phyloP scores from a whole-genome alignment of 1,284 basidiomycete genomes.

The Fereydounia khargensis region DNA sequence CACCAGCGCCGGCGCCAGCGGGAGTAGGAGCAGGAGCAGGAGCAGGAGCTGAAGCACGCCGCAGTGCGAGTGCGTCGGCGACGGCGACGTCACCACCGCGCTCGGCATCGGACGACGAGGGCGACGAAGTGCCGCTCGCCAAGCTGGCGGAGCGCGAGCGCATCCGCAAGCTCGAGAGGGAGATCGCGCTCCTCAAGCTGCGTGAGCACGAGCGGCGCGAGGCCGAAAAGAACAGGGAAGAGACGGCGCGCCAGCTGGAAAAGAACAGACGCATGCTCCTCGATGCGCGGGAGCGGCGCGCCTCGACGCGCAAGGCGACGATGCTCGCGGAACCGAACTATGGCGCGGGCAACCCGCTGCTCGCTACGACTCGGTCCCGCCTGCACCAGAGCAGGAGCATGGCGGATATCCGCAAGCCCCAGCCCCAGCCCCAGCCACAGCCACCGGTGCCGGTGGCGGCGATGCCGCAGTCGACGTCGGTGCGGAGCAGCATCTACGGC shows the following conservation, averaged over 20 bases:
- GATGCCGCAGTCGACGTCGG: constrained; percentile 6
- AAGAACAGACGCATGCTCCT: constrained; percentile 19
- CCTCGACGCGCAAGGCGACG: constrained; percentile 13
- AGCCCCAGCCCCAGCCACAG: too few relatives aligned
- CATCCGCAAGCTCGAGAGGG: constrained; percentile 20
- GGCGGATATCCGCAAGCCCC: constrained; percentile 1
- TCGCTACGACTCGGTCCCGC: too few relatives aligned
- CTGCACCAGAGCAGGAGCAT: constrained; percentile 3
- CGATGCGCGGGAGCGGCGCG: constrained; percentile 29
- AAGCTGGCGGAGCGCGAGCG: constrained; percentile 25
- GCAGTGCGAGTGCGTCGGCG: too few relatives aligned
- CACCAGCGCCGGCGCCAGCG: constrained; percentile 7
- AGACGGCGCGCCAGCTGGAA: constrained; percentile 15
- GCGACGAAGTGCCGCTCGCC: constrained; percentile 38
- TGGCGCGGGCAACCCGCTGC: constrained; percentile 24
- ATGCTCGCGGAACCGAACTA: constrained; percentile 23
- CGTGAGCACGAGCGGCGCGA: constrained; percentile 15
- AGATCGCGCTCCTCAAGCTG: constrained; percentile 12
- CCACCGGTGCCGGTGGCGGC: neutral
- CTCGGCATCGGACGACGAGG: too few relatives aligned
- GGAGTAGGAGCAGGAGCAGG: too few relatives aligned
- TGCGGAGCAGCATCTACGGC: constrained; percentile 8
- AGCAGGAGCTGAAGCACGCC: too few relatives aligned
- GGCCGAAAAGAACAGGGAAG: constrained; percentile 16
- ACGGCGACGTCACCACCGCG: too few relatives aligned